These are phyloP conservation scores for Anisodus acutangulus DNA, from an alignment of 257 asterid genomes.

Conservation along the genomic window DNA sequence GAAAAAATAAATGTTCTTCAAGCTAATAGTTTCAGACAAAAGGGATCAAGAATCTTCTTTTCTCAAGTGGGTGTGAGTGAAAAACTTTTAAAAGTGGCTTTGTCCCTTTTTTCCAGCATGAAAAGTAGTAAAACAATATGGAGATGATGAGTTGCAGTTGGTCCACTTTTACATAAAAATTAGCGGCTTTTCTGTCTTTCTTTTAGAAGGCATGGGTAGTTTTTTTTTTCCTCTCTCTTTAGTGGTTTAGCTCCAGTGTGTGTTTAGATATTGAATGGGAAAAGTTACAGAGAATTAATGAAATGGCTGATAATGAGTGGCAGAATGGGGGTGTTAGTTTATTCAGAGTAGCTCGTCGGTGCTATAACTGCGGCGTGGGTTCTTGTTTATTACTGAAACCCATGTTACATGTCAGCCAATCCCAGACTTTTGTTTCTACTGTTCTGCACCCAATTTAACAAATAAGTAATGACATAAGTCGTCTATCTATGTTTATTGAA, in stretches of 20 bases:
- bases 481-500: not conserved
- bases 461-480: not conserved
- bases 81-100: slow-evolving; percentile 15
- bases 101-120: not conserved
- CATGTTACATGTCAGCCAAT: slow-evolving; percentile 19
- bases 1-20: not conserved
- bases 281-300: not conserved
- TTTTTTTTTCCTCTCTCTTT: no score
- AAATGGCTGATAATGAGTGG: not conserved
- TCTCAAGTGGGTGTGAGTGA: slow-evolving; percentile 13
- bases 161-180: slow-evolving; percentile 14
- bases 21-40: not conserved
- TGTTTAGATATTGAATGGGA: no score
- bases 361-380: slow-evolving; percentile 25
- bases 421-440: not conserved
- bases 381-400: not conserved
- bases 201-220: not conserved
- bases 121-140: not conserved
- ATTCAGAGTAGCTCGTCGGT: not conserved
- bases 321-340: slow-evolving; percentile 10
- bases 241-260: no score
- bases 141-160: not conserved
- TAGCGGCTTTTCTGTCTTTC: not conserved
- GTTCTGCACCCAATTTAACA: not conserved
- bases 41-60: slow-evolving; percentile 19